A percentile compares a stretch with the other conserved stretches of the same genome.
Evolutionary conservation across 2,329 filamentous ascomycete species (phyloP).

Genomic region (Pseudocercospora musae): DNA sequence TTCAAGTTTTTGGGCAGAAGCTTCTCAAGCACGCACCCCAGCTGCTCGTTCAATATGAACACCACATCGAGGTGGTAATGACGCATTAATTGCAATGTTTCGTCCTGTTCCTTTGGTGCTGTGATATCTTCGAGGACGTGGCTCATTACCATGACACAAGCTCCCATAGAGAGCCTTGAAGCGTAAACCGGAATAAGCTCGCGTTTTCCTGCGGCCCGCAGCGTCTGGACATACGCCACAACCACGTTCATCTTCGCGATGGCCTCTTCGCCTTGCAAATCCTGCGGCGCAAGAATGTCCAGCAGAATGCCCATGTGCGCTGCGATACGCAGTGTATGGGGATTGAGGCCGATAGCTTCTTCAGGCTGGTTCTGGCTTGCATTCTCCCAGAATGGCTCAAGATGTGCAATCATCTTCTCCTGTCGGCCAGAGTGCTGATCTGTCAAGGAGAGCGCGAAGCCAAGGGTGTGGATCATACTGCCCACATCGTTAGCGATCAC

Average conservation of each 20-base stretch:
- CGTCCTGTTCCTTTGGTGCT: constrained; percentile 61
- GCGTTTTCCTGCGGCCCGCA: constrained; percentile 69
- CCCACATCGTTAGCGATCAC: constrained; percentile 62
- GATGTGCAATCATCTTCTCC: constrained; percentile 26
- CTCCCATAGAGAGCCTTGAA: constrained; percentile 65
- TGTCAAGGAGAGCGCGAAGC: constrained; percentile 42
- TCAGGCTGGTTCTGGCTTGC: constrained; percentile 25
- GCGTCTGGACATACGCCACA: constrained; percentile 74
- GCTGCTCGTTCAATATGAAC: constrained; percentile 70
- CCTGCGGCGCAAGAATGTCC: constrained; percentile 43
- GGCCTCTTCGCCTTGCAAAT: constrained; percentile 42
- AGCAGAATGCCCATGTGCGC: constrained; percentile 63
- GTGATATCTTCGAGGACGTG: constrained; percentile 72
- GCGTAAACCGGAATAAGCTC: constrained; percentile 86
- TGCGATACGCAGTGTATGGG: constrained; percentile 44
- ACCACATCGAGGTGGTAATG: constrained; percentile 69
- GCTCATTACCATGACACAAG: constrained; percentile 68
- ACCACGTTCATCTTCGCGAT: constrained; percentile 70
- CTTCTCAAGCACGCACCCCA: constrained; percentile 34
- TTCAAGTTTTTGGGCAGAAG: constrained; percentile 15
- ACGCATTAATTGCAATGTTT: constrained; percentile 70
- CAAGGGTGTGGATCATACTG: constrained; percentile 44
- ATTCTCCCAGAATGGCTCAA: constrained; percentile 20
- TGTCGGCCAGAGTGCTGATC: constrained; percentile 27
- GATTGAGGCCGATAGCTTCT: constrained; percentile 38